Evolutionary conservation across 1,139 yeast genomes (phyloP).

Genomic region (Kodamaea arcana): DNA sequence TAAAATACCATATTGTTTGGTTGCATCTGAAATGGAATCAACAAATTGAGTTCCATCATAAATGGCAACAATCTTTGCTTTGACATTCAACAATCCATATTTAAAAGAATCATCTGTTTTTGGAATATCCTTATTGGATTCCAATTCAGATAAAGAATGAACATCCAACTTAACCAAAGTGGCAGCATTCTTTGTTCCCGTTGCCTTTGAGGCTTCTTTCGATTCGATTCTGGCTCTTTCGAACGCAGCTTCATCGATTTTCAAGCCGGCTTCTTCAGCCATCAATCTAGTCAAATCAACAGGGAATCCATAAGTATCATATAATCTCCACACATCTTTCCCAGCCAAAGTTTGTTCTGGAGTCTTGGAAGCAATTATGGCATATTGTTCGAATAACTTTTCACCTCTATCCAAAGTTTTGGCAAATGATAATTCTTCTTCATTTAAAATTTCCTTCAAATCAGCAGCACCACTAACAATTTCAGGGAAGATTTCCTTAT

Average conservation of each 20-base stretch:
- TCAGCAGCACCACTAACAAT: slow-evolving; percentile 64
- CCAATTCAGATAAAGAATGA: slow-evolving; percentile 72
- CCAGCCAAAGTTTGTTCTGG: slow-evolving; percentile 80
- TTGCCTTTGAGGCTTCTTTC: slow-evolving; percentile 92
- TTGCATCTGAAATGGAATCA: slow-evolving; percentile 29
- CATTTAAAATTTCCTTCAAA: slow-evolving; percentile 86
- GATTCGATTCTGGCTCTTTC: slow-evolving; percentile 86
- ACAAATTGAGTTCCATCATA: slow-evolving; percentile 66
- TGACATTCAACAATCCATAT: slow-evolving; percentile 61
- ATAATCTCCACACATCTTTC: slow-evolving; percentile 95
- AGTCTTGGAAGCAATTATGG: slow-evolving; percentile 72
- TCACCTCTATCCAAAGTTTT: slow-evolving; percentile 98
- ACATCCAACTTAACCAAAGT: slow-evolving; percentile 78
- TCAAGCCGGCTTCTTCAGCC: slow-evolving; percentile 98
- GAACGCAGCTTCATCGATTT: slow-evolving; percentile 86
- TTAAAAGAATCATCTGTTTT: slow-evolving; percentile 81
- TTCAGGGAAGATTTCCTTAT: slow-evolving; percentile 88
- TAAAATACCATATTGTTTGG: slow-evolving; percentile 69
- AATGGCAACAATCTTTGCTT: slow-evolving; percentile 64
- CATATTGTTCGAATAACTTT: slow-evolving; percentile 89
- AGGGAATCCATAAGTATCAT: slow-evolving; percentile 99
- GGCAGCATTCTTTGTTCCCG: slow-evolving; percentile 59
- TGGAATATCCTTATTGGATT: slow-evolving; percentile 55
- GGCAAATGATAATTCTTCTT: slow-evolving; percentile 92
- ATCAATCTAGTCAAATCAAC: slow-evolving; percentile 94